phyloP scores from a whole-genome alignment of 2,329 filamentous ascomycete species.

The Pseudonectria buxi region DNA sequence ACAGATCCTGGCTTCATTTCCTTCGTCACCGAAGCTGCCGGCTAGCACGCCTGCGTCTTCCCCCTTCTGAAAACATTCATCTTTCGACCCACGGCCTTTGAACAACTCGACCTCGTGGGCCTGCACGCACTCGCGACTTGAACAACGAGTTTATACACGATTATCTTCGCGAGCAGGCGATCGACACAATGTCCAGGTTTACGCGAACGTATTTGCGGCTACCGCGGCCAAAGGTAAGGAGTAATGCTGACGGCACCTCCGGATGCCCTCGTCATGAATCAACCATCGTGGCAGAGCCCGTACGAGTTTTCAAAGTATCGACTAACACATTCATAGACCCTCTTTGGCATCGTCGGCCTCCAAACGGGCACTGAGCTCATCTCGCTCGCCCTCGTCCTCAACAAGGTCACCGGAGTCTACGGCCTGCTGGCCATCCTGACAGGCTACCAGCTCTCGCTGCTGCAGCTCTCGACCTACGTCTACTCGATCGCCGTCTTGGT shows the following conservation, averaged over 20 bases:
- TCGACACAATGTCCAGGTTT: slow-evolving; percentile 27
- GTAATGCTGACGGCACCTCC: slow-evolving; percentile 4
- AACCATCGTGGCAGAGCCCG: background rate
- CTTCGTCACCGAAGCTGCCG: slow-evolving; percentile 10
- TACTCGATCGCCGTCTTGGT: slow-evolving; percentile 71
- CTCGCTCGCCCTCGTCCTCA: slow-evolving; percentile 74
- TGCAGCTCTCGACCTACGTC: slow-evolving; percentile 87
- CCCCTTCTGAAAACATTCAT: slow-evolving; percentile 6
- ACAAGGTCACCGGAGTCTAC: slow-evolving; percentile 88
- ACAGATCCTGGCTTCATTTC: slow-evolving; percentile 21
- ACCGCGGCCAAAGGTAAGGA: slow-evolving; percentile 34
- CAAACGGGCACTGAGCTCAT: slow-evolving; percentile 83
- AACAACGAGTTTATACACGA: slow-evolving; percentile 2
- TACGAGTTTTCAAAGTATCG: background rate
- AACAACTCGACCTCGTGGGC: background rate
- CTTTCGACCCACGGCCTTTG: slow-evolving; percentile 3
- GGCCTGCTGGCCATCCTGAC: slow-evolving; percentile 84
- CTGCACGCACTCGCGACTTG: background rate
- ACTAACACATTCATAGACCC: slow-evolving; percentile 50
- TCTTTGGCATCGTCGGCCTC: slow-evolving; percentile 79
- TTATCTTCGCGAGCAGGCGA: background rate
- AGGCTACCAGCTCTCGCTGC: slow-evolving; percentile 71
- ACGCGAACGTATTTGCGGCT: slow-evolving; percentile 32
- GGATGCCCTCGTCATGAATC: slow-evolving; percentile 1
- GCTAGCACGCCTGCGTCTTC: slow-evolving; percentile 10